Evolutionary conservation across 2,329 filamentous ascomycete species (phyloP).

Genomic region (Beauveria medogensis): DNA sequence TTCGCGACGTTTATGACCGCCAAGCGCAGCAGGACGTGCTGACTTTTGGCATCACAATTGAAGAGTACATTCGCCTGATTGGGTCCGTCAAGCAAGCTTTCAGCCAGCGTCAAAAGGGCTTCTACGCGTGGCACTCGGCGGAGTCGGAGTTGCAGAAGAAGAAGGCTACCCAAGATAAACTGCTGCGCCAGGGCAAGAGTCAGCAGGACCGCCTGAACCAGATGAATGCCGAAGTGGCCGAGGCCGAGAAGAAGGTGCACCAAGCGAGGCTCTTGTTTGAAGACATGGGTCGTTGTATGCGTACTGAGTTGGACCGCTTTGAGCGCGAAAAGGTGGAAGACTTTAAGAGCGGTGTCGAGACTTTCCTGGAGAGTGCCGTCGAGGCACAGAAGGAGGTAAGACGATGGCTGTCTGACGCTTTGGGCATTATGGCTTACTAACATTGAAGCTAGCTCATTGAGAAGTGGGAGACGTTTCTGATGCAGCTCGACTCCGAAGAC

Average conservation of each 20-base stretch:
- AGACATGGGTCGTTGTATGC: conserved; percentile 93
- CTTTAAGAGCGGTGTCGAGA: conserved; percentile 97
- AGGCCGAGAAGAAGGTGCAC: conserved; percentile 88
- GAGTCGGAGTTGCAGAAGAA: conserved; percentile 88
- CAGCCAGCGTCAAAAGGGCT: conserved; percentile 85
- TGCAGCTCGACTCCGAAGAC: conserved; percentile 92
- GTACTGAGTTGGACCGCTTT: conserved; percentile 83
- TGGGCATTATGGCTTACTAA: conserved; percentile 14
- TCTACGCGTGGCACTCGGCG: conserved; percentile 86
- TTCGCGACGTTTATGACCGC: conserved; percentile 89
- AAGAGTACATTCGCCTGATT: conserved; percentile 95
- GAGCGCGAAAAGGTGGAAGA: conserved; percentile 98
- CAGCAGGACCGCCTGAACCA: conserved; percentile 94
- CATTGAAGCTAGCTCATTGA: conserved; percentile 52
- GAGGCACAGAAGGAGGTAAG: conserved; percentile 97
- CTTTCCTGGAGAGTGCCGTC: conserved; percentile 91
- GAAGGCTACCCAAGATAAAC: conserved; percentile 81
- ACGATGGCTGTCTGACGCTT: background rate
- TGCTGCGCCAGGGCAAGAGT: conserved; percentile 88
- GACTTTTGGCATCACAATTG: conserved; percentile 93
- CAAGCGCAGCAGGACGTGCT: conserved; percentile 96
- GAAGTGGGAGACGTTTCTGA: conserved; percentile 96
- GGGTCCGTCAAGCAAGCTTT: conserved; percentile 93
- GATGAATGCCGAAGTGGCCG: conserved; percentile 84
- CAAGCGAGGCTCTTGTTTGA: conserved; percentile 87